Percentiles rank a stretch among this genome's conserved stretches.
phyloP scores from a whole-genome alignment of 116 monocot genomes.

The Trichopus zeylanicus region DNA sequence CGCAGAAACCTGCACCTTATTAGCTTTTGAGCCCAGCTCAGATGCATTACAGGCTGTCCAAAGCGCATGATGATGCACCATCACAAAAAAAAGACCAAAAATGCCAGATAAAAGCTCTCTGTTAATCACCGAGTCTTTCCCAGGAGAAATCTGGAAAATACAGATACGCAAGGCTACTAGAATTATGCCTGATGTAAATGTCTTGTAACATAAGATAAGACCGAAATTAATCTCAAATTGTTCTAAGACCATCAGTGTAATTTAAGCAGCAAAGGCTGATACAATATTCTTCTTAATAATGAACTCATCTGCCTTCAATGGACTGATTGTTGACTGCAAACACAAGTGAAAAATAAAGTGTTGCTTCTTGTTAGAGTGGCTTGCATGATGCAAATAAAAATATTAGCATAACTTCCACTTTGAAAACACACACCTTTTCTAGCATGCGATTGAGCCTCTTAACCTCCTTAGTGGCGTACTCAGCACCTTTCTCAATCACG shows the following conservation, averaged over 20 bases:
- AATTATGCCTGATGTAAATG: not conserved
- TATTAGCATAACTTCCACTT: not conserved
- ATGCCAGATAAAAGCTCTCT: no score
- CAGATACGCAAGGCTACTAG: no score
- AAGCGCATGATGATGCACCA: no score
- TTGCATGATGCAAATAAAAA: not conserved
- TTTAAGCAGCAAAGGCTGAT: constrained; percentile 37
- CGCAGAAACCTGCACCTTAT: no score
- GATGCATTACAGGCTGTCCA: no score
- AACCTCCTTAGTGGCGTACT: constrained; percentile 71
- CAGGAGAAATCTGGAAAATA: no score
- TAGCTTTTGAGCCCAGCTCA: no score
- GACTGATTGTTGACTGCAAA: constrained; percentile 62
- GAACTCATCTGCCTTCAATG: constrained; percentile 75
- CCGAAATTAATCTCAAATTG: not conserved
- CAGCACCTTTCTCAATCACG: constrained; percentile 50
- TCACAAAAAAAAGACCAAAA: no score
- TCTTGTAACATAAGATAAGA: not conserved
- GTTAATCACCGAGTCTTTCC: no score
- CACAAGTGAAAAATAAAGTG: not conserved
- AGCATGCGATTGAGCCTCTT: constrained; percentile 76
- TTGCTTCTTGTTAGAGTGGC: not conserved
- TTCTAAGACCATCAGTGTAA: not conserved
- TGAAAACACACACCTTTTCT: constrained; percentile 42
- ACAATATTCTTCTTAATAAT: constrained; percentile 85